A percentile compares a stretch with the other conserved stretches of the same genome.
phyloP scores from a whole-genome alignment of 1,139 yeast species.

The Diutina siamensis region DNA sequence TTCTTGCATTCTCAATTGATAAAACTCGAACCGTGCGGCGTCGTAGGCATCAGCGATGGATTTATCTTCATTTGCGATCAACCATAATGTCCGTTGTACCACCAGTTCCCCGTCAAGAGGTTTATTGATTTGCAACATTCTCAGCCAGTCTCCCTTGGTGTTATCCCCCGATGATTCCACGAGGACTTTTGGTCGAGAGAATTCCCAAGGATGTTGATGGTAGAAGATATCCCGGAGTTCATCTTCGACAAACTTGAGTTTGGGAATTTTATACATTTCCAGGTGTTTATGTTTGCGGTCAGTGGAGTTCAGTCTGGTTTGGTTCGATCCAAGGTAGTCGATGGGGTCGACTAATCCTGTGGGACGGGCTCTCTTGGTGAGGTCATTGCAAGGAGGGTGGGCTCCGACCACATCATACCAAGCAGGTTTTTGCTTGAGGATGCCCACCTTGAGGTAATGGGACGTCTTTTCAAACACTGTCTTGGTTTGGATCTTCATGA shows the following conservation, averaged over 20 bases:
- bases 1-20: constrained; percentile 72
- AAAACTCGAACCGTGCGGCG: constrained; percentile 78
- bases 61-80: constrained; percentile 28
- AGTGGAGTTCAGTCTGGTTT: constrained; percentile 34
- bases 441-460: constrained; percentile 54
- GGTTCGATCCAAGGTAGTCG: constrained; percentile 20
- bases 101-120: constrained; percentile 88
- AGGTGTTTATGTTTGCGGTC: constrained; percentile 22
- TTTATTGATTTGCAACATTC: constrained; percentile 57
- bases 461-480: constrained; percentile 71
- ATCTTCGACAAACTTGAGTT: constrained; percentile 69
- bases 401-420: constrained; percentile 81
- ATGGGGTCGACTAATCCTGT: constrained; percentile 19
- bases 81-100: constrained; percentile 78
- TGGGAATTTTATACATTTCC: constrained; percentile 41
- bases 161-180: constrained; percentile 64
- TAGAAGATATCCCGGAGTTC: constrained; percentile 70
- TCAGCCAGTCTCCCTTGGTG: constrained; percentile 60
- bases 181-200: constrained; percentile 81
- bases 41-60: constrained; percentile 64
- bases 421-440: constrained; percentile 58
- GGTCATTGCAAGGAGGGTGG: constrained; percentile 64
- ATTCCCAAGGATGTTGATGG: constrained; percentile 96
- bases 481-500: constrained; percentile 65
- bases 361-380: constrained; percentile 36